phyloP scores from a whole-genome alignment of 345 rosid genomes.

The Camelina laxa region DNA sequence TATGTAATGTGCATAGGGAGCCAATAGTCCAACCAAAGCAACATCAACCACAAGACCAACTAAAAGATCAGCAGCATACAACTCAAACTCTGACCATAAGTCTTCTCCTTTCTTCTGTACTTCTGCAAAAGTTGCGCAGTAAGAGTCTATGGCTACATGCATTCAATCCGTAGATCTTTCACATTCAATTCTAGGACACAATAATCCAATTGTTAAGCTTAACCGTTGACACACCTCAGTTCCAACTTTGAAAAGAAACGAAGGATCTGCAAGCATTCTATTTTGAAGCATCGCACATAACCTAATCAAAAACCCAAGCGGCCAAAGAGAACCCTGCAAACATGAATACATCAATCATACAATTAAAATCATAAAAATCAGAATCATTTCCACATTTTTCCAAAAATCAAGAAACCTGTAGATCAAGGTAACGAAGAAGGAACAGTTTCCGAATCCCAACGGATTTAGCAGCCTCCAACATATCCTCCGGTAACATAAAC shows the following conservation, averaged over 20 bases:
- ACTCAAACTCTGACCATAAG: constrained; percentile 96
- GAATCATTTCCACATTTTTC: neutral
- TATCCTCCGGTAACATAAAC: constrained; percentile 65
- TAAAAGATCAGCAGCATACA: constrained; percentile 87
- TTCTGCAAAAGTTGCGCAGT: constrained; percentile 96
- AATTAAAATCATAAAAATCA: constrained; percentile 7
- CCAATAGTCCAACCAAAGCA: constrained; percentile 93
- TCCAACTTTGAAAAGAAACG: constrained; percentile 95
- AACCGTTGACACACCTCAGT: constrained; percentile 69
- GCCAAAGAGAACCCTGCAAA: constrained; percentile 72
- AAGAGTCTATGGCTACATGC: constrained; percentile 89
- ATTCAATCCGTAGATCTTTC: neutral
- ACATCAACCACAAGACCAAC: constrained; percentile 87
- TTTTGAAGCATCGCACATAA: constrained; percentile 80
- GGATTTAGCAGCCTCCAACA: constrained; percentile 76
- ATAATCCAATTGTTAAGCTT: neutral
- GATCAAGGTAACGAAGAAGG: constrained; percentile 75
- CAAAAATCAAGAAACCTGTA: constrained; percentile 59
- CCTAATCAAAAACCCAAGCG: constrained; percentile 76
- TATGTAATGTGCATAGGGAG: constrained; percentile 96
- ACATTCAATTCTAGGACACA: neutral
- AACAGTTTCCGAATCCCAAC: constrained; percentile 69
- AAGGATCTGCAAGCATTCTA: constrained; percentile 93
- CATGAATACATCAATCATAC: constrained; percentile 28
- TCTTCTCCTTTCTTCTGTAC: constrained; percentile 88